Base-by-base conservation (phyloP, 176 grass and related monocot species). In the barley (Hordeum vulgare) region DNA sequence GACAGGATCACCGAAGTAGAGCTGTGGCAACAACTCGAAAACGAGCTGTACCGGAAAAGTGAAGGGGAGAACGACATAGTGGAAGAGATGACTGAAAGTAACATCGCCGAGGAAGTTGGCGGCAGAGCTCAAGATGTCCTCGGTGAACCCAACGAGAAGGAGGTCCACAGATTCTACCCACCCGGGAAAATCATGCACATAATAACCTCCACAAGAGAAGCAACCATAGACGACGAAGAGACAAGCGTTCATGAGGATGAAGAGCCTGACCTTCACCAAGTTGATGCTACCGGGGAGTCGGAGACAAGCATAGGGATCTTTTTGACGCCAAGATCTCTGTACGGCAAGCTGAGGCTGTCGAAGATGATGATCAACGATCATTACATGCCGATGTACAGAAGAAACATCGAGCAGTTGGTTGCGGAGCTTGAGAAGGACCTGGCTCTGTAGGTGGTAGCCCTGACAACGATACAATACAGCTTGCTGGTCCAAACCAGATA, bases 141-240 rank as follows among this genome's bases (percentile, higher is more conserved):
- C 42, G 94, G 81, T 21, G 87, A 92, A 76, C 85, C 89, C 5
- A 90, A 89, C 23, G 92, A 97, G 10, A 92, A 89, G 77, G 93
- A 98, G 82, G 79, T 77, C n/a, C 93, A 91, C 84, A 92, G 96
- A 78, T 98, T 98, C 81, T 98, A 94, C 63, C 96, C 96, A 15
- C 91, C 96, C 7, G 96, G 96, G 69, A 98, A 92, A 91, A 90
- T 98, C 64, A 98, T 98, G 96, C 96, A 96, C 27, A 87, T 98
- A 57, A 47, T 98, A 51, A 88, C 77, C 34, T 79, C 82, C 18
- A 47, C 36, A 61, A 84, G 49, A 53, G 91, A 87, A 57, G 90
- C 85, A 82, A 26, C n/a, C 24, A 21, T 21, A 39, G 65, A 67
- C 10, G 53, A 80, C 33, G 92, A 91, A 61, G 88, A 82, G 23